phyloP scores from a whole-genome alignment of 1,139 yeast species.

The Candida pseudoviswanathii region DNA sequence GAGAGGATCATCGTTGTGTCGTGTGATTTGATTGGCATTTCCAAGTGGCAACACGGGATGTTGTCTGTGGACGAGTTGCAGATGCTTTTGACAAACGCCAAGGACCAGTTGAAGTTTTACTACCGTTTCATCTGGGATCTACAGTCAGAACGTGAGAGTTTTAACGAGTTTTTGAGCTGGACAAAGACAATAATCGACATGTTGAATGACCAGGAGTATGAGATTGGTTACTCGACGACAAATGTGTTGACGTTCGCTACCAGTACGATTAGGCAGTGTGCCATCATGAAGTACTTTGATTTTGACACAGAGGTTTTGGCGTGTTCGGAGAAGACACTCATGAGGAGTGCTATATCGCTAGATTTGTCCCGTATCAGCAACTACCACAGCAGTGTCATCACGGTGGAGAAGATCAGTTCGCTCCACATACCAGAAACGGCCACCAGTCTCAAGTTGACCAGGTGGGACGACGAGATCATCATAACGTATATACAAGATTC shows the following conservation, averaged over 20 bases:
- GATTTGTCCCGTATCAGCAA: conserved; percentile 4
- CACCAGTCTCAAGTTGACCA: conserved; percentile 6
- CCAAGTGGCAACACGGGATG: conserved; percentile 35
- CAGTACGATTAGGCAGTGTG: conserved; percentile 27
- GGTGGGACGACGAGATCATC: conserved; percentile 7
- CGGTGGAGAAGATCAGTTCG: conserved; percentile 3
- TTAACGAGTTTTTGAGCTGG: conserved; percentile 57
- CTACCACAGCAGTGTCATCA: conserved; percentile 11
- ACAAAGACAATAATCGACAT: conserved; percentile 38
- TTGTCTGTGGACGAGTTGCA: conserved; percentile 3
- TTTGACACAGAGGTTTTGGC: conserved; percentile 6
- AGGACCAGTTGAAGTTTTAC: conserved; percentile 34
- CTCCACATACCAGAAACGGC: conserved; percentile 9
- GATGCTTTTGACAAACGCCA: conserved; percentile 19
- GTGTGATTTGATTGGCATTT: conserved; percentile 48
- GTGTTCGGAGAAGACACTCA: neutral
- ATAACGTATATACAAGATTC: conserved; percentile 11
- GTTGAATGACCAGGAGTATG: conserved; percentile 18
- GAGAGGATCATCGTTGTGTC: conserved; percentile 60
- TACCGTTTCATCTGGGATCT: conserved; percentile 49
- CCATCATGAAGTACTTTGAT: conserved; percentile 26
- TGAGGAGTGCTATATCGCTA: neutral
- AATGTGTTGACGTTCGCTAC: conserved; percentile 36
- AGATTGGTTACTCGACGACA: conserved; percentile 14
- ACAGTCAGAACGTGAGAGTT: conserved; percentile 54